phyloP scores from a whole-genome alignment of 106 monocot species.

The Dendrobium officinale region DNA sequence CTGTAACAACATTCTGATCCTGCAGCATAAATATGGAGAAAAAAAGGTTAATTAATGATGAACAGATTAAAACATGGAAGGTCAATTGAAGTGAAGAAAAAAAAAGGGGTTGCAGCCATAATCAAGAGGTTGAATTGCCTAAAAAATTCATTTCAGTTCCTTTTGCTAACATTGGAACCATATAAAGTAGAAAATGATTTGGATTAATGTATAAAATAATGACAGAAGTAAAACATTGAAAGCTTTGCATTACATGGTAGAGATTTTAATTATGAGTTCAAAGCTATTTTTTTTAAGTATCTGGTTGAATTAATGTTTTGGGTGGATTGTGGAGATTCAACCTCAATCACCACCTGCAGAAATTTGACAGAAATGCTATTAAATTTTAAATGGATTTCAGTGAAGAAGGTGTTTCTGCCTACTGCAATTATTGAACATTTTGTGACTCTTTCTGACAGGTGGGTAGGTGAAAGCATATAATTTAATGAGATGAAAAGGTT shows the following conservation, averaged over 20 bases:
- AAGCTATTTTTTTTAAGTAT: too few species aligned
- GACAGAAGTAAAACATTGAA: neutral
- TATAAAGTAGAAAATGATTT: neutral
- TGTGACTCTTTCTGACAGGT: too few species aligned
- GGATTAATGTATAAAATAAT: neutral
- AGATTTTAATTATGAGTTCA: neutral
- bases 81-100: neutral
- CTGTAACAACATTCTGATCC: conserved; percentile 66
- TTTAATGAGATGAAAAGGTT: too few species aligned
- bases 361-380: too few species aligned
- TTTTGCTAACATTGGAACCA: neutral
- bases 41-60: neutral
- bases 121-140: neutral
- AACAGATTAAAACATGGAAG: neutral
- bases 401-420: too few species aligned
- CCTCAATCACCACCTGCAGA: too few species aligned
- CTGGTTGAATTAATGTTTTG: too few species aligned
- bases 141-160: too few species aligned
- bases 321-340: too few species aligned
- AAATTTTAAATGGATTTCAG: too few species aligned
- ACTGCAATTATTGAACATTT: too few species aligned
- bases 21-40: conserved; percentile 11
- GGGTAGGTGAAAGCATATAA: too few species aligned
- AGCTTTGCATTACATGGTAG: neutral
- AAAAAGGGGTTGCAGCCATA: neutral